These are phyloP conservation scores for Pascua guehoae DNA, from an alignment of 1,284 basidiomycete species.

Conservation along the genomic window DNA sequence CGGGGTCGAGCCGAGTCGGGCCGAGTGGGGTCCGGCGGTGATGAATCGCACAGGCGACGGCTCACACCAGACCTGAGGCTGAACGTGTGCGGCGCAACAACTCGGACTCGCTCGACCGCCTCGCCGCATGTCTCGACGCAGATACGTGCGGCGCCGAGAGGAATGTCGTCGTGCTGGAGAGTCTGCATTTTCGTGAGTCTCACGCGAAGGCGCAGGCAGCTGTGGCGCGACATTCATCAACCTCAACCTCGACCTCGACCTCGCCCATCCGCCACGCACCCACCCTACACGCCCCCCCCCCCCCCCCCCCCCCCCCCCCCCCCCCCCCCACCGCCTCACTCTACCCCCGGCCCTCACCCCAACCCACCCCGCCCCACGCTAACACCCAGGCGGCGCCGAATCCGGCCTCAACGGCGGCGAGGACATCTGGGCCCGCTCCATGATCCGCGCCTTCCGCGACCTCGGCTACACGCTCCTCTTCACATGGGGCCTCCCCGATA, in stretches of 20 bases:
- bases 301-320: too few relatives aligned
- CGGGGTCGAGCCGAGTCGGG: too few relatives aligned
- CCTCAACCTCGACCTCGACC: too few relatives aligned
- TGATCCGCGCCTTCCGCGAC: slow-evolving; percentile 23
- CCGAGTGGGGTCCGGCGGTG: too few relatives aligned
- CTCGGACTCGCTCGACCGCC: slow-evolving; percentile 9
- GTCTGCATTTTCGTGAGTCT: neutral
- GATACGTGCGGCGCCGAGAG: slow-evolving; percentile 20
- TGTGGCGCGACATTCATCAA: too few relatives aligned
- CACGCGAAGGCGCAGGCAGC: too few relatives aligned
- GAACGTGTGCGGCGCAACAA: neutral
- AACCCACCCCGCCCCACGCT: neutral
- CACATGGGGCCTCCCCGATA: slow-evolving; percentile 28
- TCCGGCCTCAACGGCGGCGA: slow-evolving; percentile 11
- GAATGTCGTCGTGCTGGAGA: slow-evolving; percentile 28
- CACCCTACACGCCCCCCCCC: too few relatives aligned
- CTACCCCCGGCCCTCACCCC: too few relatives aligned
- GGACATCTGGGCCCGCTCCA: slow-evolving; percentile 27
- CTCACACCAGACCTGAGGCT: too few relatives aligned
- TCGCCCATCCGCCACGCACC: too few relatives aligned
- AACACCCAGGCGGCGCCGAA: slow-evolving; percentile 24
- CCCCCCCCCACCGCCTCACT: too few relatives aligned
- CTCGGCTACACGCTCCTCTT: slow-evolving; percentile 37
- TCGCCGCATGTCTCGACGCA: slow-evolving; percentile 19
- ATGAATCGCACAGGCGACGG: too few relatives aligned